A percentile compares a stretch with the other conserved stretches of the same genome.
phyloP scores from a whole-genome alignment of 306 rosid species.

The Cucumis hystrix region DNA sequence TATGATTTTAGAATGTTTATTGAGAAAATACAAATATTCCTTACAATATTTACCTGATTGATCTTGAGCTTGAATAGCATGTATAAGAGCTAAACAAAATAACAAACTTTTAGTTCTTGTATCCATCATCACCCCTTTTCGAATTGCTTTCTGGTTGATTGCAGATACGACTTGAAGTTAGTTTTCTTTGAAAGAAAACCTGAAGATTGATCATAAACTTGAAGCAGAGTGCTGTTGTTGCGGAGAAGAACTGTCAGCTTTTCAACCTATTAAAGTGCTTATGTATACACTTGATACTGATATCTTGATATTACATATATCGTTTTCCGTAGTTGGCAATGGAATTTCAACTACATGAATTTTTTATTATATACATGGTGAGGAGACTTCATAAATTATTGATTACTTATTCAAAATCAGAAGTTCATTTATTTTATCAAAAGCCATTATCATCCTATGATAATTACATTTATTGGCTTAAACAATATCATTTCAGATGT shows the following conservation, averaged over 20 bases:
- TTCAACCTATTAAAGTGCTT: neutral
- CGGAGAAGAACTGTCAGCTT: neutral
- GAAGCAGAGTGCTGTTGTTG: neutral
- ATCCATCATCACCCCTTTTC: neutral
- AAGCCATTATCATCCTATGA: neutral
- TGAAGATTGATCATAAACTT: neutral
- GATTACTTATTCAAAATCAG: neutral
- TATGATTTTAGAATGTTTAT: neutral
- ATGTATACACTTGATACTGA: neutral
- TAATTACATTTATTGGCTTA: neutral
- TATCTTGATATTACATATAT: neutral
- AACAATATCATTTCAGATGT: neutral
- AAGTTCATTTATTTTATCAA: neutral
- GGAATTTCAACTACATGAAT: neutral
- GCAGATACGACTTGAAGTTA: neutral
- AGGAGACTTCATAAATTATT: neutral
- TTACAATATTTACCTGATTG: conserved; percentile 1
- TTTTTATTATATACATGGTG: neutral
- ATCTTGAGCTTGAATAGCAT: conserved; percentile 1
- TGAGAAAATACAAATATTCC: neutral
- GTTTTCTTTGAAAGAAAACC: neutral
- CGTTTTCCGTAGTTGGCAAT: neutral
- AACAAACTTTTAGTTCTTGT: neutral
- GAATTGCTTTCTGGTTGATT: neutral
- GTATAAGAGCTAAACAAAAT: neutral